phyloP scores from a whole-genome alignment of 495 filamentous ascomycete genomes.

The Hypoxylon subgilvum region DNA sequence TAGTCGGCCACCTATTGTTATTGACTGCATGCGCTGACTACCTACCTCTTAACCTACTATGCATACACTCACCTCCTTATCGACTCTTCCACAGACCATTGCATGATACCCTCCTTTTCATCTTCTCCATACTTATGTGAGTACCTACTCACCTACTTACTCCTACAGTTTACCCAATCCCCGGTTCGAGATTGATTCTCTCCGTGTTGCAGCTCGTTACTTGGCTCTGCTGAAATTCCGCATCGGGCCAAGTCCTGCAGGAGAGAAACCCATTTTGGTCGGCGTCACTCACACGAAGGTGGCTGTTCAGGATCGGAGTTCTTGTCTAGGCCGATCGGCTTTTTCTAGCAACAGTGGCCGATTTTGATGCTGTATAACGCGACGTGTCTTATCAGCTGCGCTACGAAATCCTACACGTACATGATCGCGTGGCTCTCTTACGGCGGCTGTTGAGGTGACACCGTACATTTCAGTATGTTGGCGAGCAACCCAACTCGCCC shows the following conservation, averaged over 20 bases:
- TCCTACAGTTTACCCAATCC: too few relatives aligned
- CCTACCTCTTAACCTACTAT: neutral
- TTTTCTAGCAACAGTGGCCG: slow-evolving; percentile 11
- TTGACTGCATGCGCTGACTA: neutral
- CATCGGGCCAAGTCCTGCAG: too few relatives aligned
- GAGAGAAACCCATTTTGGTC: too few relatives aligned
- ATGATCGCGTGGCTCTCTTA: slow-evolving; percentile 23
- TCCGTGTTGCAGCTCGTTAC: too few relatives aligned
- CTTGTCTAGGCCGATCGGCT: slow-evolving; percentile 4
- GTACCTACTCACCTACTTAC: too few relatives aligned
- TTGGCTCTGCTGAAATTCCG: slow-evolving; percentile 20
- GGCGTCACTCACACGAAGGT: too few relatives aligned
- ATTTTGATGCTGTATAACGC: slow-evolving; percentile 10
- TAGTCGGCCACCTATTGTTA: slow-evolving; percentile 8
- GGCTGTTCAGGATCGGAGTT: too few relatives aligned
- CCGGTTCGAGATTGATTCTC: too few relatives aligned
- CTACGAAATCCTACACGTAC: slow-evolving; percentile 14
- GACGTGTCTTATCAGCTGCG: slow-evolving; percentile 25
- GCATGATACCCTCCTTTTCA: too few relatives aligned
- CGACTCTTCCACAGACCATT: neutral
- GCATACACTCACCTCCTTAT: slow-evolving; percentile 11
- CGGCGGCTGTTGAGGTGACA: slow-evolving; percentile 20
- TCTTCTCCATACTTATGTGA: too few relatives aligned
- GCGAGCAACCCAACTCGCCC: slow-evolving; percentile 7
- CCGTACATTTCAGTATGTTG: slow-evolving; percentile 10